These are phyloP conservation scores for Chlorella sorokiniana DNA, from an alignment of 139 green algal genomes.

Conservation along the genomic window DNA sequence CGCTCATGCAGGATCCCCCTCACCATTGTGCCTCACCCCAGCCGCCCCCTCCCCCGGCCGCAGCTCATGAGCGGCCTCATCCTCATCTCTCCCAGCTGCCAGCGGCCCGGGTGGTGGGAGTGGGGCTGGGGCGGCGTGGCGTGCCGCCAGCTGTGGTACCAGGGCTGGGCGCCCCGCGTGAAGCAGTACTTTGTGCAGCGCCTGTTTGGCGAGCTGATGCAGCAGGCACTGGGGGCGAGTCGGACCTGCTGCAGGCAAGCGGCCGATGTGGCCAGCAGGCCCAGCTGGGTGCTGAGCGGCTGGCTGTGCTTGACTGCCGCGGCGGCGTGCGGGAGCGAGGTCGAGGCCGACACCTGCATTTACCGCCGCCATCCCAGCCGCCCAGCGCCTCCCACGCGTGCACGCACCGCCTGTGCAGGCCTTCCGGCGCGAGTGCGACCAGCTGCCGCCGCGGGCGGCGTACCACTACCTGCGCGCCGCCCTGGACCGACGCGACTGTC, in stretches of 20 bases:
- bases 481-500: conserved; percentile 20
- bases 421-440: conserved; percentile 25
- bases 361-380: neutral
- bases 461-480: conserved; percentile 36
- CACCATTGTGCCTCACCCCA: neutral
- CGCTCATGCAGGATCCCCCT: no score
- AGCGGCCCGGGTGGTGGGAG: conserved; percentile 48
- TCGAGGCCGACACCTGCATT: no score
- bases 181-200: conserved; percentile 23
- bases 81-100: conserved; percentile 43
- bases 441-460: conserved; percentile 23
- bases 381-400: neutral
- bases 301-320: neutral
- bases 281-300: no score
- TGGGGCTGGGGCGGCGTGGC: conserved; percentile 39
- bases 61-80: conserved; percentile 42
- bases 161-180: conserved; percentile 14
- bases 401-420: neutral
- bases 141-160: conserved; percentile 13
- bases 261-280: neutral
- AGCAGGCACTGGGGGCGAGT: conserved; percentile 32
- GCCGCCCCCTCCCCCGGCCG: neutral
- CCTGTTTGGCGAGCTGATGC: conserved; percentile 18
- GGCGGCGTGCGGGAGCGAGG: neutral
- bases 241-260: conserved; percentile 26